Base-by-base conservation (phyloP, 2,329 filamentous ascomycete genomes). In the Sordariomycetes sp. region DNA sequence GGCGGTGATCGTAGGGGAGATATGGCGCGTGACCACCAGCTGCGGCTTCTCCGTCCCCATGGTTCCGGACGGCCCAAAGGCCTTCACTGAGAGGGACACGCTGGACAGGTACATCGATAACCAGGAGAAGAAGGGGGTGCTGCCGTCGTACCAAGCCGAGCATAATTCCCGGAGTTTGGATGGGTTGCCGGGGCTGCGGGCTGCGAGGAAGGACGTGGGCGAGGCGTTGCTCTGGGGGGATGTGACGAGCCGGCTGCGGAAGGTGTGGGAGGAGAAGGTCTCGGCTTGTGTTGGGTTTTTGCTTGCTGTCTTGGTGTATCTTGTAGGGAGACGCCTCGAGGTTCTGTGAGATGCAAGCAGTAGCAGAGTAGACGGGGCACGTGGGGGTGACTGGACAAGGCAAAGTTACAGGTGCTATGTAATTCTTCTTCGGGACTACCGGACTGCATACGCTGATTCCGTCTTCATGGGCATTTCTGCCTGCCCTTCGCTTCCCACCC, bases 1-100 rank as follows among this genome's bases (percentile, higher is more conserved):
- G 32, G 83, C 83, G 1, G 79, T 88, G 28, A 79, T 89, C 43
- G 63, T 82, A 40, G 71, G 85, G 58, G 75, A 85, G 63, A 74
- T 89, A 20, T 85, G 80, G 67, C 80, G 87, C 71, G 79, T 83
- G 3, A 83, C 87, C 74, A 87, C 82, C 11, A 82, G 79, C 55
- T 89, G 85, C 65, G 85, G 86, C 7, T 88, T 77, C 63, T 82
- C 79, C 25, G 83, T 88, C 8, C 84, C 85, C 1, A 71, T 76
- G 34, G 69, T 85, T 43, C 72, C 63, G 64, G 74, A 77, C 59
- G 65, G 32, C 11, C 18, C 20, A 3, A 43, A 4, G 14, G 73
- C 76, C 48, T 79, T 82, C 60, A 72, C 78, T 60, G 77, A 82
- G 60, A 76, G 85, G 3, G 75, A 78, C 16, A 85, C 80, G 0